A percentile compares a stretch with the other conserved stretches of the same genome.
These are phyloP conservation scores for Monilinia fructicola DNA, from an alignment of 2,329 filamentous ascomycete genomes.

Conservation along the genomic window DNA sequence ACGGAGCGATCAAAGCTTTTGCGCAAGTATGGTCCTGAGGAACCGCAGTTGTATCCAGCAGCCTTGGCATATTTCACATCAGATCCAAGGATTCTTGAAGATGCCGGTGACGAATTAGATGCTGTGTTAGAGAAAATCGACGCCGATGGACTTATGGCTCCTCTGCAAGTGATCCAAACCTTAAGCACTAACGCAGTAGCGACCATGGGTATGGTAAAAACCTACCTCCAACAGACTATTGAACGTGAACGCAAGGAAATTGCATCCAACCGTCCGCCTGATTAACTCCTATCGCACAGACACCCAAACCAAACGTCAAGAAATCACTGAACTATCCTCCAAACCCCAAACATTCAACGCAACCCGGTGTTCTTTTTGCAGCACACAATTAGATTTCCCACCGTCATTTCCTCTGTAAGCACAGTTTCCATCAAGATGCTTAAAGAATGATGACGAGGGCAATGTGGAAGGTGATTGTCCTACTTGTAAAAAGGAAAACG, in stretches of 20 bases:
- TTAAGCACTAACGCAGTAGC: constrained; percentile 77
- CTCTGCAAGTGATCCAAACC: constrained; percentile 93
- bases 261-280: constrained; percentile 70
- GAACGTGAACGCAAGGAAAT: constrained; percentile 87
- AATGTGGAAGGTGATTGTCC: constrained; percentile 77
- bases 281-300: constrained; percentile 83
- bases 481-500: constrained; percentile 78
- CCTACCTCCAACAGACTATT: constrained; percentile 86
- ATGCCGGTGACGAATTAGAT: constrained; percentile 84
- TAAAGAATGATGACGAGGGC: constrained; percentile 50
- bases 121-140: constrained; percentile 82
- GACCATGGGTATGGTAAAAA: constrained; percentile 96
- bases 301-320: constrained; percentile 74
- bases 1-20: constrained; percentile 84
- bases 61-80: constrained; percentile 93
- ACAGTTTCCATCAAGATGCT: constrained; percentile 93
- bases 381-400: constrained; percentile 74
- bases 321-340: constrained; percentile 72
- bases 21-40: constrained; percentile 85
- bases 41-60: constrained; percentile 88
- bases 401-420: constrained; percentile 97
- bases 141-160: constrained; percentile 87
- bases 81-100: constrained; percentile 74
- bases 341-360: constrained; percentile 90
- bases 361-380: constrained; percentile 82